Evolutionary conservation across 1,284 basidiomycete genomes (phyloP).

Genomic region (Malassezia dermatis): DNA sequence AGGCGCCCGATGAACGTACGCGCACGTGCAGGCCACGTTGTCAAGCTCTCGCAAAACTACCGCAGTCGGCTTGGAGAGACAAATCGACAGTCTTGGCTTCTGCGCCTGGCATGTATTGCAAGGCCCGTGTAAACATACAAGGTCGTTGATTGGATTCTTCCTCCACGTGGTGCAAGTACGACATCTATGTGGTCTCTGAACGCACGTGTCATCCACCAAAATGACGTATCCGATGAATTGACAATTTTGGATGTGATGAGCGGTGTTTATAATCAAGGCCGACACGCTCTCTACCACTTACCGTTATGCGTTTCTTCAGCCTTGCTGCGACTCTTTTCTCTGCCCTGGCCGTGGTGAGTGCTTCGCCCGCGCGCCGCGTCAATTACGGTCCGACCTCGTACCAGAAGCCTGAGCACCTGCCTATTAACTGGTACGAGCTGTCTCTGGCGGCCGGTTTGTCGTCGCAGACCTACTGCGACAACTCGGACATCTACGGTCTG

Average conservation of each 20-base stretch:
- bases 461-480: neutral
- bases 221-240: no score
- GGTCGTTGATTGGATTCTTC: no score
- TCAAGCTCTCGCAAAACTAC: no score
- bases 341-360: neutral
- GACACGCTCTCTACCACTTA: neutral
- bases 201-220: no score
- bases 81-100: no score
- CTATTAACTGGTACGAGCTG: neutral
- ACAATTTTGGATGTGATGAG: neutral
- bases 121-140: no score
- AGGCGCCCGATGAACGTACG: no score
- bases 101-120: no score
- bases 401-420: neutral
- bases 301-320: neutral
- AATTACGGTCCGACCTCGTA: neutral
- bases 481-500: neutral
- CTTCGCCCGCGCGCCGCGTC: neutral
- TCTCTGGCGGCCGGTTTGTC: neutral
- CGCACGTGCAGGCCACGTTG: no score
- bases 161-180: no score
- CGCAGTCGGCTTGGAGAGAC: no score
- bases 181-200: no score
- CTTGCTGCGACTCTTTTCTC: neutral
- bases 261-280: neutral